Percentiles rank a stretch among this genome's conserved stretches.
phyloP scores from a whole-genome alignment of 139 green algal species.

The Haematococcus lacustris region DNA sequence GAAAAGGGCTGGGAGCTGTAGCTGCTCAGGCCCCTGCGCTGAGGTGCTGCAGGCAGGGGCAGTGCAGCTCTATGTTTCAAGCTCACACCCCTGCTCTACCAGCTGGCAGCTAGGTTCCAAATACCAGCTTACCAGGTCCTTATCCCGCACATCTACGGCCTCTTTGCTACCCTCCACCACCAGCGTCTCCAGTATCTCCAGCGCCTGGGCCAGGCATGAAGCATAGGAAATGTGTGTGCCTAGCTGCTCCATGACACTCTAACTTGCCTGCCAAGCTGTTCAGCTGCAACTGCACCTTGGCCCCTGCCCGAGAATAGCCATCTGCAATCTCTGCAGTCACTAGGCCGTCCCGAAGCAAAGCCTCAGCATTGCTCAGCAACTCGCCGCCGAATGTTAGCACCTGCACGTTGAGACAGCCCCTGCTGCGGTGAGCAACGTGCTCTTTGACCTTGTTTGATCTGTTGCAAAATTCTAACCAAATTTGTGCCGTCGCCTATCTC shows the following conservation, averaged over 20 bases:
- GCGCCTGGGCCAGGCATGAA: constrained; percentile 47
- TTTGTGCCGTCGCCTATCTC: constrained; percentile 98
- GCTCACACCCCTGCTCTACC: too few relatives aligned
- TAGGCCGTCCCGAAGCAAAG: constrained; percentile 84
- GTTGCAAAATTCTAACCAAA: too few relatives aligned
- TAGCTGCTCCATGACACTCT: too few relatives aligned
- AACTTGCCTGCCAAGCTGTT: too few relatives aligned
- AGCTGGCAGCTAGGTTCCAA: too few relatives aligned
- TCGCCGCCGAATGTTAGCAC: constrained; percentile 90
- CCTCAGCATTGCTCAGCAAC: constrained; percentile 83
- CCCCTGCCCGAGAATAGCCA: constrained; percentile 82
- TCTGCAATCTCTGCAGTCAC: constrained; percentile 91
- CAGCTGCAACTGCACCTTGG: constrained; percentile 37
- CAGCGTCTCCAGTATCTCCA: constrained; percentile 79
- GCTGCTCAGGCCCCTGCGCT: too few relatives aligned
- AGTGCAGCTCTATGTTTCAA: too few relatives aligned
- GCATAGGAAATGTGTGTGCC: background rate
- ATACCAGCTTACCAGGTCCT: constrained; percentile 46
- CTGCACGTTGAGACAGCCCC: constrained; percentile 23
- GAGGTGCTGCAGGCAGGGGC: too few relatives aligned
- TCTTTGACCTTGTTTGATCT: background rate
- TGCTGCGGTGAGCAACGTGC: background rate
- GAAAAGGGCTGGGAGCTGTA: too few relatives aligned
- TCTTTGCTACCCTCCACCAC: constrained; percentile 69
- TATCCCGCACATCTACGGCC: constrained; percentile 79